Base-by-base conservation (phyloP, 306 rosid genomes). In the Pterocarpus macrocarpus region DNA sequence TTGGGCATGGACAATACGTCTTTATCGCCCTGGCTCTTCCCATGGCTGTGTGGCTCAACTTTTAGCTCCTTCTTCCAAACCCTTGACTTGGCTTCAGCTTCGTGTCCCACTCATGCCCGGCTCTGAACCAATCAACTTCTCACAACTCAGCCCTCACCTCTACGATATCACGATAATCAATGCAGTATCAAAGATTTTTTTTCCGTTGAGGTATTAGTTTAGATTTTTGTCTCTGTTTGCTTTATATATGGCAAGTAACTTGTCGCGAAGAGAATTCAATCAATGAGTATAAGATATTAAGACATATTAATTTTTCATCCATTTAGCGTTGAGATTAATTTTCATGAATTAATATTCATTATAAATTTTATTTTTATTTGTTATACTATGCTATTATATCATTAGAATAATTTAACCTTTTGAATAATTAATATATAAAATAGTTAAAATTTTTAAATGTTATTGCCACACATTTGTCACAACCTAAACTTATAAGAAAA, bases 1-100 rank as follows among this genome's bases (percentile, higher is more conserved):
- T 85, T 80, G 4, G 57, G 30, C 64, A 30, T 35, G 8, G 59
- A 66, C 69, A 68, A 68, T 11, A 38, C 33, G 69, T 85, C 90
- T 76, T 43, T 81, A 15, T 69, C 82, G 5, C 7, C 8, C 73
- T 35, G 66, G 39, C 61, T 53, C 53, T 15, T 33, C 49, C 73
- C 32, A 10, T 67, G 62, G 6, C 64, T 9, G 4, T 81, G 63
- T 3, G 28, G 28, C 1, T 33, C 78, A 8, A 12, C 83, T 16
- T 39, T 22, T 22, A 22, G 28, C 28, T 22, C 28, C 28, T 22
- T 22, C 28, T 22, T 61, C 77, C 59, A 73, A 79, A 38, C 67
- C 59, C 73, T 75, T 76, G 75, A 80, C 83, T 76, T 38, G 63
- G 30, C 64, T 75, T 55, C 62, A 34, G 32, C 45, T 61, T 75